Conservation (phyloP, 768 basidiomycete genomes). For the Porphyrellus cyaneotinctus region DNA sequence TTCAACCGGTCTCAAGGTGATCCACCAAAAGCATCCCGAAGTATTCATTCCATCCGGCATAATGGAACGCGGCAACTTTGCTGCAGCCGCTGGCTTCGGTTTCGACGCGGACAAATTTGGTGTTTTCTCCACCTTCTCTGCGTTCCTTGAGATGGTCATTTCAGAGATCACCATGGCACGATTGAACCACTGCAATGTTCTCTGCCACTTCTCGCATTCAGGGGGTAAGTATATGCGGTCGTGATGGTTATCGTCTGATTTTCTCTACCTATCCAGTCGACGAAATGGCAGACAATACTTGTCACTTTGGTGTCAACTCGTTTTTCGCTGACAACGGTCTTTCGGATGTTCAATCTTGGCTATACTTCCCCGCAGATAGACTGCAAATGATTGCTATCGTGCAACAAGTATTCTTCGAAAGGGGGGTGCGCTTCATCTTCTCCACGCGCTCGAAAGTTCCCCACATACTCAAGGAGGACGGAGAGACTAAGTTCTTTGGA, state of each 20-base stretch:
- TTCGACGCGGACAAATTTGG: slow-evolving; percentile 80
- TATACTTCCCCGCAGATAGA: slow-evolving; percentile 88
- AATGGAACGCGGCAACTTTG: slow-evolving; percentile 83
- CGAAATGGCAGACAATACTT: slow-evolving; percentile 62
- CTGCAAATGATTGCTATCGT: slow-evolving; percentile 77
- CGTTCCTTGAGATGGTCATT: slow-evolving; percentile 88
- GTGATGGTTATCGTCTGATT: neutral
- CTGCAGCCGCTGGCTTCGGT: slow-evolving; percentile 83
- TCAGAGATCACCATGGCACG: slow-evolving; percentile 93
- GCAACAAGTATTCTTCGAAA: slow-evolving; percentile 75
- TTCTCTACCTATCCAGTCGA: slow-evolving; percentile 42
- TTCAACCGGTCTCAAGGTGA: slow-evolving; percentile 82
- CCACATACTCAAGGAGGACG: slow-evolving; percentile 76
- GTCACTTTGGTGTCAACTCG: slow-evolving; percentile 75
- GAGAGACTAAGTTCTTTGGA: slow-evolving; percentile 60
- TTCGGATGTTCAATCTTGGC: slow-evolving; percentile 67
- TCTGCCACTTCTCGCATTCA: slow-evolving; percentile 87
- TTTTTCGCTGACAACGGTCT: slow-evolving; percentile 89
- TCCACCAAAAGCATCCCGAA: slow-evolving; percentile 88
- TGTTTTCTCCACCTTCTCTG: slow-evolving; percentile 87
- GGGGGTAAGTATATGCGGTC: slow-evolving; percentile 49
- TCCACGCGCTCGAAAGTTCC: slow-evolving; percentile 89
- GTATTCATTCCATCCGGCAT: slow-evolving; percentile 83
- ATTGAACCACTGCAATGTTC: slow-evolving; percentile 81
- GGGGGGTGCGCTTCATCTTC: slow-evolving; percentile 81